A percentile compares a stretch with the other conserved stretches of the same genome.
phyloP scores from a whole-genome alignment of 169 alveolate genomes.

The Blepharisma undulans region DNA sequence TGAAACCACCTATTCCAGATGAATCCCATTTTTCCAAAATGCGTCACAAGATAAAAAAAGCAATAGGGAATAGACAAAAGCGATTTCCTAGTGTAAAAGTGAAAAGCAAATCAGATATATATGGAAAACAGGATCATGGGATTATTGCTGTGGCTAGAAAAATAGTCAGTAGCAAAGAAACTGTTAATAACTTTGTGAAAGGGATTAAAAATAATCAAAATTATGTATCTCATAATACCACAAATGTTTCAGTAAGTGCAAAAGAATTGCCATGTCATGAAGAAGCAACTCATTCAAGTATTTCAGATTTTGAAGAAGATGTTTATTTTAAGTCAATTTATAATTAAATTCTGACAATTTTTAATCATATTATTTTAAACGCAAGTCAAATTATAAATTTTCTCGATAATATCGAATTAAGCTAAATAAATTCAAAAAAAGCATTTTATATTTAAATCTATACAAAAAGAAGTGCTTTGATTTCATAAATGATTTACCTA shows the following conservation, averaged over 20 bases:
- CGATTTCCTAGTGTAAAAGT: background rate
- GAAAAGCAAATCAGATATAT: too few relatives aligned
- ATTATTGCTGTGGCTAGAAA: background rate
- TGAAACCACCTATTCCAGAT: too few relatives aligned
- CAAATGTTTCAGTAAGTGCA: background rate
- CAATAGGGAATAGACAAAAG: background rate
- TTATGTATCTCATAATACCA: background rate
- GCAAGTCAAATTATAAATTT: too few relatives aligned
- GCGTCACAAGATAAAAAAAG: background rate
- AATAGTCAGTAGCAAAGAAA: background rate
- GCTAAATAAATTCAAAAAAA: too few relatives aligned
- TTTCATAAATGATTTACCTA: too few relatives aligned
- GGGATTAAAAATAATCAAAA: background rate
- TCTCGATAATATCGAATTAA: too few relatives aligned
- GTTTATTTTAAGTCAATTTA: background rate
- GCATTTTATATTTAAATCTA: too few relatives aligned
- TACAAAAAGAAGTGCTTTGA: too few relatives aligned
- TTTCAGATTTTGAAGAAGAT: background rate
- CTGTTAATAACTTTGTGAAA: background rate
- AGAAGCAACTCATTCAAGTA: background rate
- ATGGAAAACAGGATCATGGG: background rate
- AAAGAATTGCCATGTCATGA: background rate
- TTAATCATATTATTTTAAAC: too few relatives aligned
- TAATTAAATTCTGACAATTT: background rate
- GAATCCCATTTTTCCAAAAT: background rate